Evolutionary conservation across 2,329 filamentous ascomycete species (phyloP).

Genomic region (Fusarium sp.): DNA sequence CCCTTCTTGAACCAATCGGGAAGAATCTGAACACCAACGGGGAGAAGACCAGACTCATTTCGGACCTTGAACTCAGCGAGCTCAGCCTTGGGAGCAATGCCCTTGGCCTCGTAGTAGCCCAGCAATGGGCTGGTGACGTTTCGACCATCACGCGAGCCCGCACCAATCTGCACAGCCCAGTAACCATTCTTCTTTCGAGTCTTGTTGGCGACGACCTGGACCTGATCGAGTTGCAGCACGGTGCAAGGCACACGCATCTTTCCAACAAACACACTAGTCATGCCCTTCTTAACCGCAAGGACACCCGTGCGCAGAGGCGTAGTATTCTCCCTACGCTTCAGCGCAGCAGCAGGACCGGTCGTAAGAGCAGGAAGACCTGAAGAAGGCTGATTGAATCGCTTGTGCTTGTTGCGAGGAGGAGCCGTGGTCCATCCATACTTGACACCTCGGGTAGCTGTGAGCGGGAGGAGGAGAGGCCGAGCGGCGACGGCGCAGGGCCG

Average conservation of each 20-base stretch:
- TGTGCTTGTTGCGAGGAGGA: constrained; percentile 63
- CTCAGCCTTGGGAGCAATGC: constrained; percentile 84
- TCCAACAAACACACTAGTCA: constrained; percentile 90
- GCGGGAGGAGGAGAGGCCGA: constrained; percentile 59
- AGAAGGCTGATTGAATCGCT: constrained; percentile 71
- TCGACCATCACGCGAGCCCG: constrained; percentile 76
- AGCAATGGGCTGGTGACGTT: constrained; percentile 87
- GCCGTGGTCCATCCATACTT: constrained; percentile 73
- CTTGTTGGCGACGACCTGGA: constrained; percentile 90
- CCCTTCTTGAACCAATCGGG: constrained; percentile 94
- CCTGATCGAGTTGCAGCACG: constrained; percentile 91
- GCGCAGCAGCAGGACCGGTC: constrained; percentile 70
- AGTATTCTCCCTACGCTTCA: constrained; percentile 68
- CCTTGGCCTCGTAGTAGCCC: constrained; percentile 87
- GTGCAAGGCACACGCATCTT: constrained; percentile 87
- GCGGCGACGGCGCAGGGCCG: constrained; percentile 51
- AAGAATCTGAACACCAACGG: constrained; percentile 79
- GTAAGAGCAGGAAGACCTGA: constrained; percentile 68
- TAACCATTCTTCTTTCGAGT: constrained; percentile 86
- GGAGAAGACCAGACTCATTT: constrained; percentile 76
- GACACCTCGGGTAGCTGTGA: constrained; percentile 62
- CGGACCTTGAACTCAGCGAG: constrained; percentile 90
- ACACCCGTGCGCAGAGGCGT: constrained; percentile 81
- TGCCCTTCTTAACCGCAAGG: constrained; percentile 91
- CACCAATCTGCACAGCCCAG: constrained; percentile 91